A percentile compares a stretch with the other conserved stretches of the same genome.
Evolutionary conservation across 1,284 basidiomycete species (phyloP).

Genomic region (Rhodotorula glutinis): DNA sequence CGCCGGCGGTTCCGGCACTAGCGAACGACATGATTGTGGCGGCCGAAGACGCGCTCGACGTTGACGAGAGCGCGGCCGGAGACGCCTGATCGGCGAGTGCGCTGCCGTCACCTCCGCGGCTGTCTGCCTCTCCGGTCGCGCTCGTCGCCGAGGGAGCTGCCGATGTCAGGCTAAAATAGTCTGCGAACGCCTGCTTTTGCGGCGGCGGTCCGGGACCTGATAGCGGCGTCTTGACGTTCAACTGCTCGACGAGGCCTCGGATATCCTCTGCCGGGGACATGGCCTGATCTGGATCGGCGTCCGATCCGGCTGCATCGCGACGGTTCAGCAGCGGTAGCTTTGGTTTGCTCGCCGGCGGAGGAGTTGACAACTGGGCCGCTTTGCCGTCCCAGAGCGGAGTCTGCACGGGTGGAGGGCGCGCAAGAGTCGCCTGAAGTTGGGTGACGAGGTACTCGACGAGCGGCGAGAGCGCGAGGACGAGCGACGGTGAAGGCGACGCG

Average conservation of each 20-base stretch:
- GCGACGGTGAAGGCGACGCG: constrained; percentile 7
- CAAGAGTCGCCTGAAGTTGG: background rate
- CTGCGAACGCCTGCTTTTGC: background rate
- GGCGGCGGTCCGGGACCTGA: background rate
- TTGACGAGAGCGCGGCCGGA: background rate
- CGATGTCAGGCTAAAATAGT: constrained; percentile 21
- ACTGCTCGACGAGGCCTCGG: constrained; percentile 12
- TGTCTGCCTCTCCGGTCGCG: too few relatives aligned
- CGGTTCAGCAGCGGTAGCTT: background rate
- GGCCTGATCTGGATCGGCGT: too few relatives aligned
- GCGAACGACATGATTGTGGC: background rate
- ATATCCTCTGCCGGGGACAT: background rate
- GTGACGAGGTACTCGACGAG: constrained; percentile 12
- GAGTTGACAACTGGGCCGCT: background rate
- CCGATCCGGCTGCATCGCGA: background rate
- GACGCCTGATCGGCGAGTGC: background rate
- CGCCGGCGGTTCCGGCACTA: background rate
- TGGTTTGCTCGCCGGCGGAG: background rate
- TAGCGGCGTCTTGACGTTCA: constrained; percentile 23
- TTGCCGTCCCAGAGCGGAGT: constrained; percentile 8
- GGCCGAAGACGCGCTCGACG: background rate
- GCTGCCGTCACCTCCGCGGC: too few relatives aligned
- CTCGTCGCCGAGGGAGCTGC: too few relatives aligned
- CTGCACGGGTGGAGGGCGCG: background rate
- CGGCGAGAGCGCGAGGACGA: constrained; percentile 19